Percentiles rank a stretch among this genome's conserved stretches.
Evolutionary conservation across 176 grass and related monocot species (phyloP).

Genomic region (Musa schizocarpa): DNA sequence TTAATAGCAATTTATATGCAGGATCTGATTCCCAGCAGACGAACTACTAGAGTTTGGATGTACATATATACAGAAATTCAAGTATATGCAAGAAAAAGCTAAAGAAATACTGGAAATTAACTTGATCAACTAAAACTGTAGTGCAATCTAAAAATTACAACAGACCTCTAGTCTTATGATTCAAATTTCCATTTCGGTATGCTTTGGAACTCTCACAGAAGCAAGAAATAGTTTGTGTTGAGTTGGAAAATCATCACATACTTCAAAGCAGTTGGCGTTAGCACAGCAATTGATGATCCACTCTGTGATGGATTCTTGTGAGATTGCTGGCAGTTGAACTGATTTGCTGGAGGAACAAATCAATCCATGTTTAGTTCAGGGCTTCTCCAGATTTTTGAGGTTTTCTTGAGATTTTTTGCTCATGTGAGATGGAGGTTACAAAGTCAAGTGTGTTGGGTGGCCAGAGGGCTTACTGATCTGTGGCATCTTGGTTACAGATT

Average conservation of each 20-base stretch:
- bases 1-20: too few relatives aligned
- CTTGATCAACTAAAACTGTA: too few relatives aligned
- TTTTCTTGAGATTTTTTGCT: constrained; percentile 31
- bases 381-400: constrained; percentile 13
- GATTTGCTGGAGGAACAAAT: constrained; percentile 16
- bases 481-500: constrained; percentile 12
- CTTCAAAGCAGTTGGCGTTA: constrained; percentile 46
- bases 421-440: constrained; percentile 26
- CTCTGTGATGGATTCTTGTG: constrained; percentile 61
- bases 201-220: constrained; percentile 45
- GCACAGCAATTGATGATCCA: constrained; percentile 42
- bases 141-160: not conserved
- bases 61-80: too few relatives aligned
- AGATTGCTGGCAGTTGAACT: constrained; percentile 25
- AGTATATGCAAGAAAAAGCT: too few relatives aligned
- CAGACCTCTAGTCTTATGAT: constrained; percentile 44
- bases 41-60: too few relatives aligned
- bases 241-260: constrained; percentile 35
- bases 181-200: constrained; percentile 32
- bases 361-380: constrained; percentile 2
- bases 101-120: too few relatives aligned
- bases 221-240: constrained; percentile 34
- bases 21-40: too few relatives aligned
- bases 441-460: constrained; percentile 12
- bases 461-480: constrained; percentile 7